Conservation (phyloP, 768 basidiomycete genomes). For the Collybia mongolica region DNA sequence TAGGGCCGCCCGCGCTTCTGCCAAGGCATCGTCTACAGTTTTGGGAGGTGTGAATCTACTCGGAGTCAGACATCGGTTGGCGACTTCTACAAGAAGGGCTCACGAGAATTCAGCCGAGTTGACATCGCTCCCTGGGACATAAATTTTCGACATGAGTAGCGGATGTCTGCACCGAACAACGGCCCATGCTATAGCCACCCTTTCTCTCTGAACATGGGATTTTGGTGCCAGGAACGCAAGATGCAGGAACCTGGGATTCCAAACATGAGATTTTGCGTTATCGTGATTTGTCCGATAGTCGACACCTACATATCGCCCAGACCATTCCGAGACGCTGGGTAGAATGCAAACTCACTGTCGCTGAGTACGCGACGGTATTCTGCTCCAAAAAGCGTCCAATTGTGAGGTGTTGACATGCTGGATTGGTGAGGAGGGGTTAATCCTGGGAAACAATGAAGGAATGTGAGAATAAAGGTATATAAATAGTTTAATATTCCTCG, state of each 20-base stretch:
- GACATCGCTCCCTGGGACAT: slow-evolving; percentile 29
- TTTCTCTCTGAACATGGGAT: slow-evolving; percentile 17
- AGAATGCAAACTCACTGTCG: slow-evolving; percentile 29
- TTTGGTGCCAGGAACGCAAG: slow-evolving; percentile 24
- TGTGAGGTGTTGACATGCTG: no score
- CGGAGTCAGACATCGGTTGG: no score
- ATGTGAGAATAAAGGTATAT: no score
- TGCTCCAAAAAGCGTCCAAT: no score
- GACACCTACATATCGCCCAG: slow-evolving; percentile 32
- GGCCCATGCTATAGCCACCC: slow-evolving; percentile 56
- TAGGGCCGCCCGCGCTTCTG: slow-evolving; percentile 39
- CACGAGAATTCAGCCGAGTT: slow-evolving; percentile 20
- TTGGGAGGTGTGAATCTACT: slow-evolving; percentile 41
- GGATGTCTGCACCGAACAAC: slow-evolving; percentile 57
- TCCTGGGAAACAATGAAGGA: no score
- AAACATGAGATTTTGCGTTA: neutral
- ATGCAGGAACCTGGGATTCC: slow-evolving; percentile 26
- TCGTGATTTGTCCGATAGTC: slow-evolving; percentile 1
- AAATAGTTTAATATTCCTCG: no score
- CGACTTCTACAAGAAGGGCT: no score
- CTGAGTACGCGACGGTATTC: slow-evolving; percentile 18
- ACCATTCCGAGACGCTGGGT: slow-evolving; percentile 26
- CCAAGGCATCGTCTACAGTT: slow-evolving; percentile 34
- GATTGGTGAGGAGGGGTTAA: no score
- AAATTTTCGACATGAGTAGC: slow-evolving; percentile 47